These are phyloP conservation scores for Gamarada debralockiae DNA, from an alignment of 495 filamentous ascomycete species.

Conservation along the genomic window DNA sequence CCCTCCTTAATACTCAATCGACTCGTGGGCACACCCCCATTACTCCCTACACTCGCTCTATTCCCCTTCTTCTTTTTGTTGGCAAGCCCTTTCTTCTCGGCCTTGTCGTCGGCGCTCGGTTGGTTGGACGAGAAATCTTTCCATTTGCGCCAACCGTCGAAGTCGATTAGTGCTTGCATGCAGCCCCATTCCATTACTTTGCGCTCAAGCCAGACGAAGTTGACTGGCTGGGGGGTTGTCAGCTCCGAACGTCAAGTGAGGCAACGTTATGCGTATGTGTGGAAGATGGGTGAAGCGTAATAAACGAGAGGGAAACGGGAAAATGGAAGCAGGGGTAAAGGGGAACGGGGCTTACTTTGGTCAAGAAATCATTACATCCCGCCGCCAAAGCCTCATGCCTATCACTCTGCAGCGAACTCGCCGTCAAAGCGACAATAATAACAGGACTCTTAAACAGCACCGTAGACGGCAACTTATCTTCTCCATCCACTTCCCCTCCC, in stretches of 20 bases:
- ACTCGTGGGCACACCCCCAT: too few relatives aligned
- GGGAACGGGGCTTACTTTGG: slow-evolving; percentile 64
- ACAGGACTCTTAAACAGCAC: slow-evolving; percentile 90
- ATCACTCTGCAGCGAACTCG: slow-evolving; percentile 88
- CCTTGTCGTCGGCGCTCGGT: too few relatives aligned
- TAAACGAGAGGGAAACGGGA: too few relatives aligned
- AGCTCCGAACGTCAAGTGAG: slow-evolving; percentile 14
- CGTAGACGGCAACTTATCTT: slow-evolving; percentile 66
- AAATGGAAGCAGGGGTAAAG: slow-evolving; percentile 1
- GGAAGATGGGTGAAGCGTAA: neutral
- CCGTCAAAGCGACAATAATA: slow-evolving; percentile 96
- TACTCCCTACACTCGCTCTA: too few relatives aligned
- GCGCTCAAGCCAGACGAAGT: slow-evolving; percentile 94
- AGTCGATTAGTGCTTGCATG: slow-evolving; percentile 98
- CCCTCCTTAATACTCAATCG: too few relatives aligned
- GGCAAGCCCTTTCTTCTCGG: too few relatives aligned
- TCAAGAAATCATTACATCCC: slow-evolving; percentile 97
- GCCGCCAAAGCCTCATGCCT: slow-evolving; percentile 92
- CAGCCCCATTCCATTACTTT: slow-evolving; percentile 99
- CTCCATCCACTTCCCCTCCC: slow-evolving; percentile 33
- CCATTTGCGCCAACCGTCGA: slow-evolving; percentile 97
- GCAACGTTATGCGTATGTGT: neutral
- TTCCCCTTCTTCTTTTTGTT: too few relatives aligned
- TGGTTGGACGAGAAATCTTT: slow-evolving; percentile 62
- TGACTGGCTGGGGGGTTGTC: slow-evolving; percentile 65